Evolutionary conservation across 768 basidiomycete genomes (phyloP), one percentile per base, ranked within the genome.

Genomic region (Pilatotrama ljubarskyi): DNA sequence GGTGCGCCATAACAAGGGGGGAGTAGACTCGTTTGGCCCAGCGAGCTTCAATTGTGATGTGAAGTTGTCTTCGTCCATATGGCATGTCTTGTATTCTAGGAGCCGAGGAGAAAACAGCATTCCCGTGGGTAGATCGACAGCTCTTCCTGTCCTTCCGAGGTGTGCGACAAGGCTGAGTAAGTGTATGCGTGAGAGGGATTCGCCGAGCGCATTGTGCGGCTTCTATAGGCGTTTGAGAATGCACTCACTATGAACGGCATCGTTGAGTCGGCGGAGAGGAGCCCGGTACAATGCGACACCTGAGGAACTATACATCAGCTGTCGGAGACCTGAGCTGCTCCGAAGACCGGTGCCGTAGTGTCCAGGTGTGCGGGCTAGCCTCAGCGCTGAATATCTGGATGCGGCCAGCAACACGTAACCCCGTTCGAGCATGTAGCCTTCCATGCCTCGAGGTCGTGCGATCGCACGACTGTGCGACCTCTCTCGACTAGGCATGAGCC

Each of bases 381-480:
- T n/a, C 17, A 29, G 13, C 42, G 26, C 13, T 37, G n/a, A 14
- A 4, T 36, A 37, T 22, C 53, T 43, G 9, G 53, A 54, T 20
- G 10, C 5, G 42, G 42, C 53, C 42, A 22, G 53, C 20, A 26
- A 32, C 25, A n/a, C 22, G 44, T 18, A 9, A 11, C 32, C 11
- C 7, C 37, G 24, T 17, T 13, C 18, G 9, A 8, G 15, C 15
- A 13, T 42, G 35, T 13, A 49, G 5, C 26, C 50, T 29, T 43
- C 35, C 56, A 29, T 11, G 55, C 61, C 55, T 57, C 61, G 55
- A 57, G 61, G 55, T 22, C 14, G 13, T 10, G 20, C 32, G 2
- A 15, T 57, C 55, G 55, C 55, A 62, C 61, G 61, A 22, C 26
- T 62, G 61, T 62, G 61, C 43, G 61, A 62, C 61, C n/a, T 10